Percentiles rank a stretch among this genome's conserved stretches.
Evolutionary conservation across 192 early-diverging fungal genomes (phyloP).

Genomic region (Mycoemilia scoparia): DNA sequence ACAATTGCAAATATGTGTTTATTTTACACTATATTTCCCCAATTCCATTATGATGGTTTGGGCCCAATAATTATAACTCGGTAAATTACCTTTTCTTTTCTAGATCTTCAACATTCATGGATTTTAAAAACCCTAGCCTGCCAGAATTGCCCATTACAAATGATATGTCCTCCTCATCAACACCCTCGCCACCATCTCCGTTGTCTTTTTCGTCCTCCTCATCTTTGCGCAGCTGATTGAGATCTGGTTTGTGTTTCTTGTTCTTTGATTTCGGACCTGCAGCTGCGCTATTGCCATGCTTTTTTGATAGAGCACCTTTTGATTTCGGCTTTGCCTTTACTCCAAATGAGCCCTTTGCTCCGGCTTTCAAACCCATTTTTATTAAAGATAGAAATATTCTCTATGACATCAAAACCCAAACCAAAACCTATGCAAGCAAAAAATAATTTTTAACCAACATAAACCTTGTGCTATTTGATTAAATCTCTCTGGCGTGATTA

Average conservation of each 20-base stretch:
- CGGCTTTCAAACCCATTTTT: too few species aligned
- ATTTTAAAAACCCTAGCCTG: slow-evolving; percentile 15
- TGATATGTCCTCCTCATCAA: slow-evolving; percentile 20
- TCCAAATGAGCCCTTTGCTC: too few species aligned
- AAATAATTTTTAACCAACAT: too few species aligned
- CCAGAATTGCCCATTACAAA: slow-evolving; percentile 19
- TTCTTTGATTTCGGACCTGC: slow-evolving; percentile 1
- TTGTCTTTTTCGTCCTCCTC: slow-evolving; percentile 1
- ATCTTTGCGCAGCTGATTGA: neutral
- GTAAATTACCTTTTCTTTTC: slow-evolving; percentile 9
- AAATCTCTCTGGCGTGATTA: too few species aligned
- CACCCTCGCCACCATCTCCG: slow-evolving; percentile 9
- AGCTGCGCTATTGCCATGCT: neutral
- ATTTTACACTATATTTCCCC: too few species aligned
- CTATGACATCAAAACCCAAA: too few species aligned
- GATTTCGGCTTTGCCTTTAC: slow-evolving; percentile 2
- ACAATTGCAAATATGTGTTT: too few species aligned
- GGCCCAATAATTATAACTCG: slow-evolving; percentile 1
- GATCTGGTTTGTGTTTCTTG: neutral
- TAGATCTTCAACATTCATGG: slow-evolving; percentile 14
- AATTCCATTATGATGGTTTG: slow-evolving; percentile 1
- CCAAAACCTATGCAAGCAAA: too few species aligned
- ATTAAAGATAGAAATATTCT: too few species aligned
- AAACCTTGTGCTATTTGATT: too few species aligned
- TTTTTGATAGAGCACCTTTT: slow-evolving; percentile 1